Base-by-base conservation (phyloP, 1,139 yeast genomes). In the Taphrina wiesneri region DNA sequence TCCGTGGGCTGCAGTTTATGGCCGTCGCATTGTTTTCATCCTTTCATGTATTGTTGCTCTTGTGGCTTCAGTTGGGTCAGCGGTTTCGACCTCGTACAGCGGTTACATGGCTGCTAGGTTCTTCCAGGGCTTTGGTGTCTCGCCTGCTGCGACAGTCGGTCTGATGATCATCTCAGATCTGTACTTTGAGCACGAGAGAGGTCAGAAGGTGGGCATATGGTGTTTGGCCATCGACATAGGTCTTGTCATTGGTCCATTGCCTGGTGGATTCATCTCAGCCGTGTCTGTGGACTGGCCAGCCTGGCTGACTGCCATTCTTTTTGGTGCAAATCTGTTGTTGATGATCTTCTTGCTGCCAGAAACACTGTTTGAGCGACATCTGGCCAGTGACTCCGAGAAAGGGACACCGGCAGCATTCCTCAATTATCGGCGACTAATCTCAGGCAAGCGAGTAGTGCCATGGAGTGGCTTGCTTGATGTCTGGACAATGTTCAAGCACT, bases 171-270 rank as follows among this genome's bases (percentile, higher is more conserved):
- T 70, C 49, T 71, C 68, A 9, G 71, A 70, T 62, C 57, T 70
- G 62, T 70, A 69, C 61, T 68, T 65, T 34, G 70, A 68, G 17
- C 71, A 69, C 53, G 70, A 70, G 56, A 68, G 71, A n/a, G 71
- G 71, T 17, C 67, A 65, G 30, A 65, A 65, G 26, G 61, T 63
- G 15, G 67, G 67, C 17, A 41, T 65, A 13, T 65, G 67, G 67
- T 65, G 63, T 23, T 28, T 65, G 15, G 62, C 67, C 34, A 62
- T 65, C 51, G 67, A 65, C 43, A 65, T 65, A 28, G 67, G 67
- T 11, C 25, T 65, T 32, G 59, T 65, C 21, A 45, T 65, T 41
- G 67, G 67, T 21, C 67, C 67, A 11, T 30, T 65, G 28, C 54
- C 63, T 28, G 67, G 67, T 3, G 67, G 67, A 15, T 65, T 65